Conservation (phyloP, 306 rosid species). For the Sechiopsis laciniata region DNA sequence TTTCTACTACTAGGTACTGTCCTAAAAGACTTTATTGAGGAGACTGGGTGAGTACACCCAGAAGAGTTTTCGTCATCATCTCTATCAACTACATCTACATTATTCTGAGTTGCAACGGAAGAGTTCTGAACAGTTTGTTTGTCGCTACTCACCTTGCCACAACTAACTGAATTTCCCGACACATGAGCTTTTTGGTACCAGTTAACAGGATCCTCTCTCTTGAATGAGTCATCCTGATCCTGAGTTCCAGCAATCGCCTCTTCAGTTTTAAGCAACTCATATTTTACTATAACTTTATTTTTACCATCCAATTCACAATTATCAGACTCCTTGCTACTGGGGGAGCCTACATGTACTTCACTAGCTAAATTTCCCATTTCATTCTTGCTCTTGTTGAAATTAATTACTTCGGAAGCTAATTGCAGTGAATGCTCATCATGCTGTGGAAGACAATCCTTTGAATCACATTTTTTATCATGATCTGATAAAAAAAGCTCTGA, state of each 20-base stretch:
- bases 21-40: slow-evolving; percentile 46
- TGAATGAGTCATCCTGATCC: slow-evolving; percentile 20
- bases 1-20: slow-evolving; percentile 45
- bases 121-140: slow-evolving; percentile 39
- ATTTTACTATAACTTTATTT: slow-evolving; percentile 33
- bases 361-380: slow-evolving; percentile 22
- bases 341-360: slow-evolving; percentile 14
- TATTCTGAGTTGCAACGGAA: slow-evolving; percentile 44
- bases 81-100: slow-evolving; percentile 71
- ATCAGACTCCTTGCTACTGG: slow-evolving; percentile 16
- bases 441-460: slow-evolving; percentile 41
- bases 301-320: slow-evolving; percentile 46
- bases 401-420: slow-evolving; percentile 16
- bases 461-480: slow-evolving; percentile 2
- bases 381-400: slow-evolving; percentile 26
- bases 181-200: slow-evolving; percentile 43
- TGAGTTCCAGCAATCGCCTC: slow-evolving; percentile 27
- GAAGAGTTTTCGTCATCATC: slow-evolving; percentile 92
- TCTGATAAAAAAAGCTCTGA: too few species aligned
- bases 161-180: slow-evolving; percentile 40
- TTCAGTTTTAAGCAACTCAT: slow-evolving; percentile 35
- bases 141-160: slow-evolving; percentile 43
- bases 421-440: slow-evolving; percentile 31
- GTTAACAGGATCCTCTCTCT: slow-evolving; percentile 36
- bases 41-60: slow-evolving; percentile 59